Percentiles rank a stretch among this genome's conserved stretches.
These are phyloP conservation scores for Blastobotrys attinorum DNA, from an alignment of 805 yeast species.

Conservation along the genomic window DNA sequence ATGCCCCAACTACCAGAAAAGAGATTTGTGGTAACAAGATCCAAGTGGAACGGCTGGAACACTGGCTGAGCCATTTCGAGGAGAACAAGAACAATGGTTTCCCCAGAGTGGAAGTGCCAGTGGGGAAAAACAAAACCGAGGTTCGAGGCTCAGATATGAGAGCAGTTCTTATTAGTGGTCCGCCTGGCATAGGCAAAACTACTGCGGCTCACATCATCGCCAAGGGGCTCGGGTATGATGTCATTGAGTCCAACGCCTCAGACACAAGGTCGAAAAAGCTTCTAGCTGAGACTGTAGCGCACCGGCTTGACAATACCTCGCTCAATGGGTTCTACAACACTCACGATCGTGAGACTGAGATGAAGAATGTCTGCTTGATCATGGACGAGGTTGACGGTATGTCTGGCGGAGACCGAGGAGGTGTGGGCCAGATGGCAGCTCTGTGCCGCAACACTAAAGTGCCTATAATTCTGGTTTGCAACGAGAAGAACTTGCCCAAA, in stretches of 20 bases:
- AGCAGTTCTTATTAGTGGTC: constrained; percentile 85
- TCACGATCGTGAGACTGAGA: constrained; percentile 28
- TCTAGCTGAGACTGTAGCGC: constrained; percentile 58
- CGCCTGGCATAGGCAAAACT: constrained; percentile 94
- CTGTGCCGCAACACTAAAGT: constrained; percentile 78
- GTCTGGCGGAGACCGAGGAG: constrained; percentile 99
- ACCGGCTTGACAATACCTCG: constrained; percentile 72
- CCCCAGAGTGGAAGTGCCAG: too few species aligned
- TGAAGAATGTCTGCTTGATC: constrained; percentile 65
- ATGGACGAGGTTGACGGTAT: constrained; percentile 99
- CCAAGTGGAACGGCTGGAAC: constrained; percentile 52
- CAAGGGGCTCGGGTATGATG: constrained; percentile 65
- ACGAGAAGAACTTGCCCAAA: constrained; percentile 85
- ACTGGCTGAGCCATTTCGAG: constrained; percentile 79
- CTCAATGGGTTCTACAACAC: constrained; percentile 64
- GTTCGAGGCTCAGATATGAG: constrained; percentile 64
- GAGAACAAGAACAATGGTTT: constrained; percentile 46
- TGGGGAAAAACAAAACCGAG: constrained; percentile 26
- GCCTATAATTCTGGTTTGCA: constrained; percentile 89
- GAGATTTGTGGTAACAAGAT: constrained; percentile 92
- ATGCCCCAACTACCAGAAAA: constrained; percentile 69
- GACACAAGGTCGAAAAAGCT: constrained; percentile 80
- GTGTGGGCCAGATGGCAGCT: constrained; percentile 88
- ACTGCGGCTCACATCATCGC: constrained; percentile 84
- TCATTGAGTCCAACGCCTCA: constrained; percentile 83